phyloP scores from a whole-genome alignment of 345 rosid genomes.

The Raphanus sativus region DNA sequence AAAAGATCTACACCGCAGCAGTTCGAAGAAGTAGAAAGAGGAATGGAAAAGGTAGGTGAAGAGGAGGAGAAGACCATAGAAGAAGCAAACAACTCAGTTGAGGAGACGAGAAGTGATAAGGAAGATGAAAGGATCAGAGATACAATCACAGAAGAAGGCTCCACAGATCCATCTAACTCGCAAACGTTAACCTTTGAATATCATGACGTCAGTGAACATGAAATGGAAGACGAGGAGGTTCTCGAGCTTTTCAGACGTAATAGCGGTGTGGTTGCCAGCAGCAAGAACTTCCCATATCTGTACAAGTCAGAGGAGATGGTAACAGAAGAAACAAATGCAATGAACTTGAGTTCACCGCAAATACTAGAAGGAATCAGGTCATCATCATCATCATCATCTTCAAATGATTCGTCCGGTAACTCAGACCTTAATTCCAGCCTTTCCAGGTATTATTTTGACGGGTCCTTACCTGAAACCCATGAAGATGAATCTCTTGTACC shows the following conservation, averaged over 20 bases:
- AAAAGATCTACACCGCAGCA: no score
- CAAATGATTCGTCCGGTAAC: constrained; percentile 38
- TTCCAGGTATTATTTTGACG: constrained; percentile 34
- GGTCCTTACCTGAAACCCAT: constrained; percentile 33
- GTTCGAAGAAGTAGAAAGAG: no score
- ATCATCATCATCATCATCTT: neutral
- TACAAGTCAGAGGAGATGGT: constrained; percentile 15
- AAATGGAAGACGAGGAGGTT: constrained; percentile 31
- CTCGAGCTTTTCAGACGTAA: constrained; percentile 29
- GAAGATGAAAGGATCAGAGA: constrained; percentile 17
- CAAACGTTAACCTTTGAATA: neutral
- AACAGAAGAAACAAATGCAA: constrained; percentile 7
- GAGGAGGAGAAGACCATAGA: no score
- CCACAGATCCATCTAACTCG: constrained; percentile 14
- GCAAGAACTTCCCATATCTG: neutral
- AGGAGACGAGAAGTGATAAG: constrained; percentile 11
- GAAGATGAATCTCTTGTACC: constrained; percentile 36
- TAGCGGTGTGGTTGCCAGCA: neutral
- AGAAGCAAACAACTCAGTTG: neutral
- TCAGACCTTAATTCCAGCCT: constrained; percentile 22
- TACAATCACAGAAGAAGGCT: neutral
- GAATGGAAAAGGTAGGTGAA: no score
- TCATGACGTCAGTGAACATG: constrained; percentile 11
- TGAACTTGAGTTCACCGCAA: no score
- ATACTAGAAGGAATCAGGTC: no score